These are phyloP conservation scores for Candida parachauliodes DNA, from an alignment of 805 yeast genomes.

Conservation along the genomic window DNA sequence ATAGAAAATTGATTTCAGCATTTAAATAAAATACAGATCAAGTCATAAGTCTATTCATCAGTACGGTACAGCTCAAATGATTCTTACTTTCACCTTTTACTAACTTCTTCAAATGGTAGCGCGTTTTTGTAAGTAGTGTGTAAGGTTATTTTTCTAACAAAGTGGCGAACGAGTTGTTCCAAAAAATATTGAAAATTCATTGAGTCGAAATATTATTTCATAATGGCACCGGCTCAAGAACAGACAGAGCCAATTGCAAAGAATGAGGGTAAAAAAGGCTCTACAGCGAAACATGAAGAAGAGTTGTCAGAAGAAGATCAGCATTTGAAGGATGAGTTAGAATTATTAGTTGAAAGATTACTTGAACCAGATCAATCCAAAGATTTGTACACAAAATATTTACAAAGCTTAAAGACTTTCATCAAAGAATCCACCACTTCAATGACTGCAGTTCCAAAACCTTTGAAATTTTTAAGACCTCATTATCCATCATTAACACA, in stretches of 20 bases:
- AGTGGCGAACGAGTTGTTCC: conserved; percentile 6
- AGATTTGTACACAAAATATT: conserved; percentile 55
- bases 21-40: too few species aligned
- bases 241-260: conserved; percentile 14
- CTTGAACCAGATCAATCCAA: conserved; percentile 44
- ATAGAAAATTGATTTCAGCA: too few species aligned
- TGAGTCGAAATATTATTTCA: background rate
- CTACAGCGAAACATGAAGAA: conserved; percentile 47
- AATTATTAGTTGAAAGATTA: conserved; percentile 77
- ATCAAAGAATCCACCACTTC: conserved; percentile 94
- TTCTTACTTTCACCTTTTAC: too few species aligned
- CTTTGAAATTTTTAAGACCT: conserved; percentile 91
- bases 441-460: conserved; percentile 99
- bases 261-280: conserved; percentile 17
- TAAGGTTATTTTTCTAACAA: background rate
- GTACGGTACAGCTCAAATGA: too few species aligned
- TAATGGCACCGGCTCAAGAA: conserved; percentile 39
- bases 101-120: too few species aligned
- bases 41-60: too few species aligned
- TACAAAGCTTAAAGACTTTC: conserved; percentile 66
- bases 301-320: conserved; percentile 92
- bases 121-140: conserved; percentile 1
- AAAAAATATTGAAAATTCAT: too few species aligned
- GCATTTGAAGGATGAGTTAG: conserved; percentile 81
- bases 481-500: conserved; percentile 67